Conservation (phyloP, 2,329 filamentous ascomycete genomes). For the Cryphonectria nitschkei region DNA sequence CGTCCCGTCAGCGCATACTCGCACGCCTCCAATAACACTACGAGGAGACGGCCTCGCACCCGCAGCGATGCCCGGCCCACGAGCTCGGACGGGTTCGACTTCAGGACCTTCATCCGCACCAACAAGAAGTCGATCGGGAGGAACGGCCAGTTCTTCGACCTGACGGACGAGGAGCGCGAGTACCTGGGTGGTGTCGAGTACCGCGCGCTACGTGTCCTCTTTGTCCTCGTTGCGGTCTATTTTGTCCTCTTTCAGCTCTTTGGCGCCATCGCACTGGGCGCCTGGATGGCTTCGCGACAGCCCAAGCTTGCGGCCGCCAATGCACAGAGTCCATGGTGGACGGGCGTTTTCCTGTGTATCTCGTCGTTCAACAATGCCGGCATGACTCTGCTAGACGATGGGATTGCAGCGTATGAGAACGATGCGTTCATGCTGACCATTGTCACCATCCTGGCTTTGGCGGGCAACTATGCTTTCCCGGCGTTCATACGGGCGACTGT, state of each 20-base stretch:
- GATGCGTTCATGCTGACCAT: constrained; percentile 39
- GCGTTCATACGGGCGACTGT: constrained; percentile 47
- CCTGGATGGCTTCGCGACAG: constrained; percentile 33
- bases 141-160: constrained; percentile 59
- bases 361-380: constrained; percentile 62
- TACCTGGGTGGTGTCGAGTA: constrained; percentile 67
- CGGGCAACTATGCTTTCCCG: constrained; percentile 57
- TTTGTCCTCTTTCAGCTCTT: constrained; percentile 63
- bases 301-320: constrained; percentile 31
- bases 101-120: constrained; percentile 39
- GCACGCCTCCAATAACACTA: background rate
- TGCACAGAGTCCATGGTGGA: constrained; percentile 56
- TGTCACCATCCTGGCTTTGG: constrained; percentile 42
- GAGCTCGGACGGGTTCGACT: constrained; percentile 30
- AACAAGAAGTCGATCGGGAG: constrained; percentile 47
- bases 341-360: constrained; percentile 57
- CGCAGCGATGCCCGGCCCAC: constrained; percentile 23
- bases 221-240: constrained; percentile 64
- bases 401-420: constrained; percentile 53
- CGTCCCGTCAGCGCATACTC: constrained; percentile 16
- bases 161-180: constrained; percentile 57
- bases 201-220: constrained; percentile 61
- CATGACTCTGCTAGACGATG: constrained; percentile 59
- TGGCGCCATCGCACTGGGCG: constrained; percentile 61
- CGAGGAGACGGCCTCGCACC: constrained; percentile 16